Percentiles rank a stretch among this genome's conserved stretches.
These are phyloP conservation scores for Ophiostoma populinum DNA, from an alignment of 2,329 filamentous ascomycete species.

Conservation along the genomic window DNA sequence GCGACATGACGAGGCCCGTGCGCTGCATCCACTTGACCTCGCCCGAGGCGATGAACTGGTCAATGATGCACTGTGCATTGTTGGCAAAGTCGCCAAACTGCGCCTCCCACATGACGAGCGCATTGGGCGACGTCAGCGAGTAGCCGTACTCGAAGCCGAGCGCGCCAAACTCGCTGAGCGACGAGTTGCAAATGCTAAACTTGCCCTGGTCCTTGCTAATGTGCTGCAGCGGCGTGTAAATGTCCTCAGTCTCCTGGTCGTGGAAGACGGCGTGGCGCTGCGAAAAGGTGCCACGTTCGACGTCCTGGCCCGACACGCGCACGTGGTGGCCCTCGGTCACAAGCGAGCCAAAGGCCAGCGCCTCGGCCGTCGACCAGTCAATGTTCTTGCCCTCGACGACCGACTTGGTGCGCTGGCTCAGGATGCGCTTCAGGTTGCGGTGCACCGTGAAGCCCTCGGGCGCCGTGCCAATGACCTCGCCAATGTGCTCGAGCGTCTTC, in stretches of 20 bases:
- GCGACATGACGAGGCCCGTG: conserved; percentile 86
- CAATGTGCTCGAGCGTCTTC: conserved; percentile 65
- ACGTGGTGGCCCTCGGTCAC: conserved; percentile 92
- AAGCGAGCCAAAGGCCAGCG: conserved; percentile 81
- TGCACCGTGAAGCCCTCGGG: conserved; percentile 82
- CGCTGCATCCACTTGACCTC: conserved; percentile 98
- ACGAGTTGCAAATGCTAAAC: conserved; percentile 96
- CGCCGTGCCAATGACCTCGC: conserved; percentile 55
- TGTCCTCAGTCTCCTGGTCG: conserved; percentile 86
- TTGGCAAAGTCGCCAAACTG: conserved; percentile 99
- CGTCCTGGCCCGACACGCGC: conserved; percentile 93
- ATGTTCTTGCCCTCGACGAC: conserved; percentile 86
- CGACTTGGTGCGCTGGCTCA: conserved; percentile 76
- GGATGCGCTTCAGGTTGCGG: conserved; percentile 93
- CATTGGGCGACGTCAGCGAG: conserved; percentile 89
- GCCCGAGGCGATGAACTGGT: conserved; percentile 95
- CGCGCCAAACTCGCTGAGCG: conserved; percentile 49
- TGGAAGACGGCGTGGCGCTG: conserved; percentile 95
- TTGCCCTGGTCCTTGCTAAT: conserved; percentile 81
- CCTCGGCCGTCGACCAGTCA: conserved; percentile 94
- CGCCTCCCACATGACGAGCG: conserved; percentile 97
- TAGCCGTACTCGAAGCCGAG: conserved; percentile 98
- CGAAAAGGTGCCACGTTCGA: conserved; percentile 98
- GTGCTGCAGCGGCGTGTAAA: conserved; percentile 83
- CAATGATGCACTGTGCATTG: conserved; percentile 97